Evolutionary conservation across 1,284 basidiomycete species (phyloP).

Genomic region (Neolentinus lepideus): DNA sequence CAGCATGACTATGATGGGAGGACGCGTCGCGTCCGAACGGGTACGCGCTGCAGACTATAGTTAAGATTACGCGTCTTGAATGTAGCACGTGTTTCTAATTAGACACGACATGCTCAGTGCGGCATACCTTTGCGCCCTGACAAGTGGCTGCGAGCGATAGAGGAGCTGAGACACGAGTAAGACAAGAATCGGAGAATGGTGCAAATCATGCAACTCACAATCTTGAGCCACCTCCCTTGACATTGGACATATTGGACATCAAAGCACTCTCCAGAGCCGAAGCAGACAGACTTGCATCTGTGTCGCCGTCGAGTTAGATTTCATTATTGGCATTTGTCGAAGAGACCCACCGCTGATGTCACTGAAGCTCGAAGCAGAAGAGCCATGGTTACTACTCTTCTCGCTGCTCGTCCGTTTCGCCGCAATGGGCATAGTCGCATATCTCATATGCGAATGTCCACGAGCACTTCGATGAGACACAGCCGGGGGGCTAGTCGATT

Average conservation of each 20-base stretch:
- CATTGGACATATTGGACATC: slow-evolving; percentile 42
- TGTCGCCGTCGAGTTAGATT: slow-evolving; percentile 3
- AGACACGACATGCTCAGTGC: background rate
- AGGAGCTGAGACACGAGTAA: slow-evolving; percentile 12
- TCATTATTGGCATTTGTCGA: background rate
- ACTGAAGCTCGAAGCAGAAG: slow-evolving; percentile 74
- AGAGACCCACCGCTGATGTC: slow-evolving; percentile 64
- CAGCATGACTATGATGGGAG: background rate
- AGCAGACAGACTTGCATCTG: slow-evolving; percentile 64
- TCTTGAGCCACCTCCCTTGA: slow-evolving; percentile 43
- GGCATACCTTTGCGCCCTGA: slow-evolving; percentile 3
- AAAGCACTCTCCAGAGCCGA: slow-evolving; percentile 72
- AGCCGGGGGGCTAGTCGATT: slow-evolving; percentile 54
- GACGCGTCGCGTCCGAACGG: background rate
- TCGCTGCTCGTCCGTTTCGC: slow-evolving; percentile 35
- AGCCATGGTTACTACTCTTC: slow-evolving; percentile 57
- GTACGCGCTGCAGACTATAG: background rate
- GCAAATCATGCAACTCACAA: slow-evolving; percentile 34
- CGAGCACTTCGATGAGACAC: slow-evolving; percentile 44
- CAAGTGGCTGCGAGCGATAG: slow-evolving; percentile 13
- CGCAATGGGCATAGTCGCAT: slow-evolving; percentile 28
- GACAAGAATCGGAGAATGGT: background rate
- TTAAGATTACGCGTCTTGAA: background rate
- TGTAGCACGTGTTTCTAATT: background rate
- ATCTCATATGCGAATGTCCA: slow-evolving; percentile 37